Evolutionary conservation across 352 stramenopile genomes (phyloP), one percentile per base, ranked within the genome.

Genomic region (Phytophthora parvispora): DNA sequence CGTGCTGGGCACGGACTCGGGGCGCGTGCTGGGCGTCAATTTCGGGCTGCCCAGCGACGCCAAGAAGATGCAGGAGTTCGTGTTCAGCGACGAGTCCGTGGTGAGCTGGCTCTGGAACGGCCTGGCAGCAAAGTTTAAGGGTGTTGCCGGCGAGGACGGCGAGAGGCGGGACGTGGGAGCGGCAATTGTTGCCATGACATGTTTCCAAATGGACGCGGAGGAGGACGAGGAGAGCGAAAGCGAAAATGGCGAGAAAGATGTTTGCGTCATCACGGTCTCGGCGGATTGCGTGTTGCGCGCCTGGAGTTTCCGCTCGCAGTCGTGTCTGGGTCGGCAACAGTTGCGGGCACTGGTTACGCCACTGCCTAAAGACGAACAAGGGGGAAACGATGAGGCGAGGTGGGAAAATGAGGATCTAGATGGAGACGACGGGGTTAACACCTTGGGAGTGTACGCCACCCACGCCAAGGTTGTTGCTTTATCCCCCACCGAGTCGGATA

Each of bases 71-170:
- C 83, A 90, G 60, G 82, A 91, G 72, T 92, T 93, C 57, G 61
- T 80, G 29, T 94, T 93, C 58, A 87, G 78, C 1, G 81, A 94
- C 56, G 75, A 84, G 55, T 93, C 87, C 20, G 76, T 94, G 31
- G 75, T 90, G 24, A 72, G 73, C 27, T 91, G 87, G 81, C 56
- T 94, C 43, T 94, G 87, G 87, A 83, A 90, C 28, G 86, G 86
- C 20, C 50, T 94, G 12, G 66, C 67, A 15, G 71, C 74, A n/a
- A 78, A 78, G 50, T 74, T 81, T 34, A 77, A 81, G 28, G 50
- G 70, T 13, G 61, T 31, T 18, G 63, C 31, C 4, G n/a, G n/a
- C n/a, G 74, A 89, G 16, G 77, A 88, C 10, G 49, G 8, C 18
- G 52, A 69, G 9, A 51, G 55, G 24, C 74, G 67, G 18, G 36